A percentile compares a stretch with the other conserved stretches of the same genome.
These are phyloP conservation scores for Blastocystis sp. DNA, from an alignment of 352 stramenopile genomes.

Conservation along the genomic window DNA sequence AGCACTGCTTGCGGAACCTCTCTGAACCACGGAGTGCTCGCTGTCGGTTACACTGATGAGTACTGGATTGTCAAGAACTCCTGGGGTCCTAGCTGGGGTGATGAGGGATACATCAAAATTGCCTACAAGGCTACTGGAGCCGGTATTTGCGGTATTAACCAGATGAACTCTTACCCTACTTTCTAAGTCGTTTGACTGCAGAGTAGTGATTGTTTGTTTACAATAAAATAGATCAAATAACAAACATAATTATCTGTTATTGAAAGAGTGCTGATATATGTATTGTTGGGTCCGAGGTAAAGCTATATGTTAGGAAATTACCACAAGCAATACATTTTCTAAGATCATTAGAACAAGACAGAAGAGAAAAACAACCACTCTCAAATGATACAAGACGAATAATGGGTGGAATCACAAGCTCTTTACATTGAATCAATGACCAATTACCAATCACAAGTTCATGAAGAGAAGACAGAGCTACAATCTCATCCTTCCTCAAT, in stretches of 20 bases:
- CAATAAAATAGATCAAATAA: not conserved
- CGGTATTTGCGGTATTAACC: slow-evolving; percentile 63
- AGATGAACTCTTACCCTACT: slow-evolving; percentile 62
- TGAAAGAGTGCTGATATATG: not conserved
- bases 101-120: slow-evolving; percentile 83
- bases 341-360: not conserved
- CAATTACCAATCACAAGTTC: not conserved
- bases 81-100: slow-evolving; percentile 83
- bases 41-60: slow-evolving; percentile 82
- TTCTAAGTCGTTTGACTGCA: slow-evolving; percentile 23
- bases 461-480: not conserved
- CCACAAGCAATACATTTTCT: not conserved
- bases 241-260: not conserved
- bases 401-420: not conserved
- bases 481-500: not conserved
- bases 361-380: not conserved
- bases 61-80: slow-evolving; percentile 92
- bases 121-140: slow-evolving; percentile 73
- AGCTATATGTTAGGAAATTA: not conserved
- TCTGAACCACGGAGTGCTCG: slow-evolving; percentile 86
- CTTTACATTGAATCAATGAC: not conserved
- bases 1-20: slow-evolving; percentile 71
- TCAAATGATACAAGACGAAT: not conserved
- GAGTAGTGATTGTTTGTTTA: slow-evolving; percentile 1
- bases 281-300: not conserved